phyloP scores from a whole-genome alignment of 495 filamentous ascomycete genomes.

The Penicillium ucsense region DNA sequence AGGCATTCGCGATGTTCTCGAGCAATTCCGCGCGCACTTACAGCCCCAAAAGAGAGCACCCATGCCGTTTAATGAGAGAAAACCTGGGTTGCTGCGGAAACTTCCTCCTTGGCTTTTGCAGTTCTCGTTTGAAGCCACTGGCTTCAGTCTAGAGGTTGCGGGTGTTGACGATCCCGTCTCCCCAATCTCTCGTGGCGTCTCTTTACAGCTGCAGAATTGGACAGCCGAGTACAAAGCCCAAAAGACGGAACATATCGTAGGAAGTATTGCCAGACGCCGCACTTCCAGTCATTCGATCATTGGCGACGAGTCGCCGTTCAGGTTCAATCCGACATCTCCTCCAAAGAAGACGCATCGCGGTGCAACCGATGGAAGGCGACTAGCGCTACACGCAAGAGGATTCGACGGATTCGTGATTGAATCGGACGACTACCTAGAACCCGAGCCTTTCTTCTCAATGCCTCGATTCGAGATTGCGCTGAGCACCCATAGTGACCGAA shows the following conservation, averaged over 20 bases:
- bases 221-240: conserved; percentile 83
- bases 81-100: conserved; percentile 62
- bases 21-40: conserved; percentile 59
- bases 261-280: conserved; percentile 45
- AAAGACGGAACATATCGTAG: conserved; percentile 53
- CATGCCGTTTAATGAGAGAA: conserved; percentile 36
- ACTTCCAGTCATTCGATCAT: conserved; percentile 48
- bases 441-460: conserved; percentile 76
- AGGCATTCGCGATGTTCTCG: conserved; percentile 82
- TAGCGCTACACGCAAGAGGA: conserved; percentile 70
- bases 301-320: conserved; percentile 39
- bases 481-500: conserved; percentile 71
- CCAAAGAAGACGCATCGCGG: conserved; percentile 45
- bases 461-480: conserved; percentile 81
- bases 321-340: conserved; percentile 50
- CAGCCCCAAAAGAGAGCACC: conserved; percentile 52
- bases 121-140: conserved; percentile 74
- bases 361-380: conserved; percentile 71
- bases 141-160: conserved; percentile 84
- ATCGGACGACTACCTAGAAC: conserved; percentile 70
- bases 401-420: conserved; percentile 88
- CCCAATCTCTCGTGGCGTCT: conserved; percentile 64
- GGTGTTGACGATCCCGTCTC: conserved; percentile 78
- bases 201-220: conserved; percentile 82
- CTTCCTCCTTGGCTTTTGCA: conserved; percentile 78